Conservation (phyloP, 2,329 filamentous ascomycete genomes). For the Epichloe bromicola region DNA sequence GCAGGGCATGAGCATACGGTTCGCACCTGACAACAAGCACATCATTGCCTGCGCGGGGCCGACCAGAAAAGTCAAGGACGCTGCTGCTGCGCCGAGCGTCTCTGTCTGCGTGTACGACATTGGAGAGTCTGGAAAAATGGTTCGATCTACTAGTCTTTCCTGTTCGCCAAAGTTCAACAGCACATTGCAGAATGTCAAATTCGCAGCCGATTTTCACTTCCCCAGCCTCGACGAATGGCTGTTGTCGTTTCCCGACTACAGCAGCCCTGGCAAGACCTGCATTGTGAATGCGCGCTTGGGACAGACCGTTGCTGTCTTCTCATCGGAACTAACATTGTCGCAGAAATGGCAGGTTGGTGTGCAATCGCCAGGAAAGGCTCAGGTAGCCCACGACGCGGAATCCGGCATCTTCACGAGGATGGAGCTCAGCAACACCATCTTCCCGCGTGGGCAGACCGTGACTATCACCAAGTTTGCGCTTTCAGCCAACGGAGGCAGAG, state of each 20-base stretch:
- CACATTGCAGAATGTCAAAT: not conserved
- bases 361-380: not conserved
- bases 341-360: constrained; percentile 6
- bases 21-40: constrained; percentile 4
- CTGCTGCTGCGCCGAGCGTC: not conserved
- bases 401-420: constrained; percentile 3
- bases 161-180: not conserved
- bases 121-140: not conserved
- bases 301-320: constrained; percentile 3
- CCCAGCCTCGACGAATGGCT: constrained; percentile 4
- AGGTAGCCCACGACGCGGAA: not conserved
- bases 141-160: not conserved
- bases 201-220: constrained; percentile 5
- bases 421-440: not conserved
- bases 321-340: constrained; percentile 1
- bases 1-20: constrained; percentile 3
- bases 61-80: not conserved
- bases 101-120: constrained; percentile 2
- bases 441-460: constrained; percentile 2
- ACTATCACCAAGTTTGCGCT: constrained; percentile 4
- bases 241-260: constrained; percentile 5
- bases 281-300: constrained; percentile 6
- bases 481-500: constrained; percentile 3
- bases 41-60: constrained; percentile 4
- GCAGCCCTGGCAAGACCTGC: constrained; percentile 3